Percentiles rank a stretch among this genome's conserved stretches.
Conservation (phyloP, 768 basidiomycete genomes). For the Auricularia heimuer region DNA sequence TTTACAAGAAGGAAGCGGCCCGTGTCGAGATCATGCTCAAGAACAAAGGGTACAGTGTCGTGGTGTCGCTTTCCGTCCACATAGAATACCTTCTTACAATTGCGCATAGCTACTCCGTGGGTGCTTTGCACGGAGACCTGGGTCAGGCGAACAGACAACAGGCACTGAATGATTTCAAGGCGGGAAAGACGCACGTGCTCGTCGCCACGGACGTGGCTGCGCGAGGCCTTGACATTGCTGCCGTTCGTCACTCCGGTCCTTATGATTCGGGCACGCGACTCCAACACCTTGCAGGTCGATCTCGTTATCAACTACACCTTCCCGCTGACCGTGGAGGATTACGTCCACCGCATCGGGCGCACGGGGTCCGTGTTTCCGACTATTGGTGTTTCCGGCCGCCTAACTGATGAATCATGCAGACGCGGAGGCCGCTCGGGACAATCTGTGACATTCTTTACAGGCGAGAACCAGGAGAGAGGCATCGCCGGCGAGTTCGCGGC, state of each 20-base stretch:
- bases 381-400: constrained; percentile 20
- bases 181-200: constrained; percentile 66
- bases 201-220: constrained; percentile 98
- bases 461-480: constrained; percentile 72
- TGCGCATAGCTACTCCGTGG: constrained; percentile 46
- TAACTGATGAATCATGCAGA: background rate
- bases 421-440: constrained; percentile 17
- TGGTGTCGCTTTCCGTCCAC: too few relatives aligned
- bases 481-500: constrained; percentile 90
- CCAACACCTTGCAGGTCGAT: constrained; percentile 49
- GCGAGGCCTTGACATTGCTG: constrained; percentile 89
- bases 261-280: background rate
- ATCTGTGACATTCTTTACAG: constrained; percentile 95
- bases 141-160: constrained; percentile 75
- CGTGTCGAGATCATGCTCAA: constrained; percentile 76
- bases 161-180: constrained; percentile 79
- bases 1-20: constrained; percentile 96
- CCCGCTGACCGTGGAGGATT: constrained; percentile 91
- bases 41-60: constrained; percentile 36
- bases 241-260: background rate
- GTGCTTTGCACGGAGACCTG: constrained; percentile 85
- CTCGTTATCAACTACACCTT: constrained; percentile 97
- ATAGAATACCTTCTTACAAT: too few relatives aligned
- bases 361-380: constrained; percentile 46
- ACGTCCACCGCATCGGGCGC: constrained; percentile 81